phyloP scores from a whole-genome alignment of 2,329 filamentous ascomycete genomes.

The Aspergillus ruber region DNA sequence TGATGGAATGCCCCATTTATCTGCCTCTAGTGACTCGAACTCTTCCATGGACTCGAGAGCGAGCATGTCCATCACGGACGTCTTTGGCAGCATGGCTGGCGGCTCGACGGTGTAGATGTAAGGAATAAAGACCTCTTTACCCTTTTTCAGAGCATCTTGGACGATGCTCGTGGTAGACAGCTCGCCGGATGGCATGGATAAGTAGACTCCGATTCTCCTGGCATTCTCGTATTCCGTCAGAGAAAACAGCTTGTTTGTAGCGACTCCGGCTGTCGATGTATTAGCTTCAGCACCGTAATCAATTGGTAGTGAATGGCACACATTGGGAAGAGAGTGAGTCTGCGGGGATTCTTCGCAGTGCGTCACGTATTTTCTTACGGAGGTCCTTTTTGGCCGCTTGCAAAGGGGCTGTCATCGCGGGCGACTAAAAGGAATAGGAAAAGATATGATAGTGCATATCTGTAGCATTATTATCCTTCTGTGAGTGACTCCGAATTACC shows the following conservation, averaged over 20 bases:
- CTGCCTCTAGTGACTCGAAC: constrained; percentile 67
- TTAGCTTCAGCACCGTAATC: constrained; percentile 15
- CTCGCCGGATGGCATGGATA: constrained; percentile 87
- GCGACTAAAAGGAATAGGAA: background rate
- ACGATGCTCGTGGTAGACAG: constrained; percentile 79
- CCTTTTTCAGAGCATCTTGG: constrained; percentile 65
- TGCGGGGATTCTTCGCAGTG: constrained; percentile 55
- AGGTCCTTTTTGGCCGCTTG: constrained; percentile 69
- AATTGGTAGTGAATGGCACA: constrained; percentile 31
- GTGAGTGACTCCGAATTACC: too few relatives aligned
- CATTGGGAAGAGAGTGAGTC: constrained; percentile 64
- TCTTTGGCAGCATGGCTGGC: constrained; percentile 38
- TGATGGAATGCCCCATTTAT: constrained; percentile 94
- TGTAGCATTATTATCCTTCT: too few relatives aligned
- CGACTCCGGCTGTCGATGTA: constrained; percentile 51
- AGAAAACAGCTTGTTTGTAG: constrained; percentile 58
- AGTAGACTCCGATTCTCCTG: constrained; percentile 71
- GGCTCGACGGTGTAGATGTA: constrained; percentile 64
- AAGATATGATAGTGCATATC: background rate
- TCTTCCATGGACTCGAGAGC: constrained; percentile 66
- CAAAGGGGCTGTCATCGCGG: constrained; percentile 49
- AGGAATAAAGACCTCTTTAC: constrained; percentile 86
- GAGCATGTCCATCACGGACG: constrained; percentile 92
- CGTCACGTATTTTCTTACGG: constrained; percentile 61
- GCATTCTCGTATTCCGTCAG: constrained; percentile 72